A percentile compares a stretch with the other conserved stretches of the same genome.
These are phyloP conservation scores for Herpetomonas samuelpessoai DNA, from an alignment of 208 protist species.

Conservation along the genomic window DNA sequence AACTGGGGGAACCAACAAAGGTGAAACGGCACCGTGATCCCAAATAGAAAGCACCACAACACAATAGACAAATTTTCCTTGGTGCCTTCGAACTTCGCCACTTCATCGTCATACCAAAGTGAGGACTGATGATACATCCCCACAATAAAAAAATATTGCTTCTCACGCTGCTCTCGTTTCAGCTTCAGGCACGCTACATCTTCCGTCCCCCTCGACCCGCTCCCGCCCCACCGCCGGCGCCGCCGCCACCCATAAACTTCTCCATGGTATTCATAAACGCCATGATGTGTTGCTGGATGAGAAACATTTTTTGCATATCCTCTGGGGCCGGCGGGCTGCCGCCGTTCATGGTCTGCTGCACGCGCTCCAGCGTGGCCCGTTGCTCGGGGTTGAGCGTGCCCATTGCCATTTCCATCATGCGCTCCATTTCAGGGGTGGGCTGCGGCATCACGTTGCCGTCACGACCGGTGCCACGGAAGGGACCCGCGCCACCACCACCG, in stretches of 20 bases:
- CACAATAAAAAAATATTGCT: too few species aligned
- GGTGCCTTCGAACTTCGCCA: too few species aligned
- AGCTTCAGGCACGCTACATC: too few species aligned
- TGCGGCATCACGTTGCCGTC: constrained; percentile 1
- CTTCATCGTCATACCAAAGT: too few species aligned
- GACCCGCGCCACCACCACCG: constrained; percentile 7
- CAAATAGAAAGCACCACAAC: too few species aligned
- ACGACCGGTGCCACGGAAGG: neutral
- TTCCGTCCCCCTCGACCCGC: too few species aligned
- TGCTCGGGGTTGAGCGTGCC: constrained; percentile 54
- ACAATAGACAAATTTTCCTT: too few species aligned
- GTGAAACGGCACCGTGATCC: too few species aligned
- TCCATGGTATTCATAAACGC: constrained; percentile 78
- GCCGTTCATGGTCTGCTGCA: constrained; percentile 55
- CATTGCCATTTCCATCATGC: constrained; percentile 73
- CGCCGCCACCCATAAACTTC: constrained; percentile 33
- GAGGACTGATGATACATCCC: too few species aligned
- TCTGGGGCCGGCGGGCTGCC: constrained; percentile 48
- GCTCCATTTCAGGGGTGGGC: constrained; percentile 30
- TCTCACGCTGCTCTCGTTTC: too few species aligned
- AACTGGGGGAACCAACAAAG: too few species aligned
- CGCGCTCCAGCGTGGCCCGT: constrained; percentile 44
- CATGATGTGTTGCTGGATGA: constrained; percentile 74
- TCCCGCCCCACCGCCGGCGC: constrained; percentile 1
- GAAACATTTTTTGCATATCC: constrained; percentile 63